phyloP scores from a whole-genome alignment of 225 moss, liverwort and hornwort genomes.

The Anthoceros angustus region DNA sequence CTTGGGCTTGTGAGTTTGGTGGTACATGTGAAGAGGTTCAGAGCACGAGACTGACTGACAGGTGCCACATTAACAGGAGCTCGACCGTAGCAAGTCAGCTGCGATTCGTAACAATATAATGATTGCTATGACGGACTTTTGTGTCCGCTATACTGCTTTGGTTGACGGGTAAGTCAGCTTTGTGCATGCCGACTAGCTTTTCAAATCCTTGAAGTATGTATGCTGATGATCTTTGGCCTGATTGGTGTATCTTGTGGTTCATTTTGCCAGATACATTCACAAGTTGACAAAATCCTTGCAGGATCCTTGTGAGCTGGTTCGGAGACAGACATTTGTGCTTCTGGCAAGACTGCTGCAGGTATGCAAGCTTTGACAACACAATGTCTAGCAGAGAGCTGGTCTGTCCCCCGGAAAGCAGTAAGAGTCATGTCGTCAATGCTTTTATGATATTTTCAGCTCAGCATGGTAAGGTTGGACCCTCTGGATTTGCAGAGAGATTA shows the following conservation, averaged over 20 bases:
- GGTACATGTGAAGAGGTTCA: neutral
- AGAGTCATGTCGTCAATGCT: neutral
- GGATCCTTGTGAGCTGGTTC: slow-evolving; percentile 38
- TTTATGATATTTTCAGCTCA: neutral
- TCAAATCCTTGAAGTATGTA: neutral
- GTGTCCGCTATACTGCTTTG: slow-evolving; percentile 43
- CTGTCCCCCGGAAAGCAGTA: slow-evolving; percentile 1
- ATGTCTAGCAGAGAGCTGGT: neutral
- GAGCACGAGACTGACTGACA: neutral
- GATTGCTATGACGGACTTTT: slow-evolving; percentile 40
- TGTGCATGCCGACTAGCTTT: neutral
- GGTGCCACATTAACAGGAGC: slow-evolving; percentile 19
- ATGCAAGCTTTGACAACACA: neutral
- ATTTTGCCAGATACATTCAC: slow-evolving; percentile 27
- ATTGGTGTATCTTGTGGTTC: neutral
- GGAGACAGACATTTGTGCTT: slow-evolving; percentile 38
- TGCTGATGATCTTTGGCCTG: neutral
- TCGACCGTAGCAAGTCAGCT: slow-evolving; percentile 26
- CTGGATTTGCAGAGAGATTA: slow-evolving; percentile 30
- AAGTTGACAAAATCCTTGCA: slow-evolving; percentile 32
- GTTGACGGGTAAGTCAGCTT: slow-evolving; percentile 30
- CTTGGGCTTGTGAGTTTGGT: too few relatives aligned
- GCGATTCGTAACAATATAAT: slow-evolving; percentile 43
- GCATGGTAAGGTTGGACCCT: neutral
- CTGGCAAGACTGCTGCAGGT: slow-evolving; percentile 40